Evolutionary conservation across 2,329 filamentous ascomycete genomes (phyloP), one percentile per base, ranked within the genome.

Genomic region (Tolypocladium ovalisporum): DNA sequence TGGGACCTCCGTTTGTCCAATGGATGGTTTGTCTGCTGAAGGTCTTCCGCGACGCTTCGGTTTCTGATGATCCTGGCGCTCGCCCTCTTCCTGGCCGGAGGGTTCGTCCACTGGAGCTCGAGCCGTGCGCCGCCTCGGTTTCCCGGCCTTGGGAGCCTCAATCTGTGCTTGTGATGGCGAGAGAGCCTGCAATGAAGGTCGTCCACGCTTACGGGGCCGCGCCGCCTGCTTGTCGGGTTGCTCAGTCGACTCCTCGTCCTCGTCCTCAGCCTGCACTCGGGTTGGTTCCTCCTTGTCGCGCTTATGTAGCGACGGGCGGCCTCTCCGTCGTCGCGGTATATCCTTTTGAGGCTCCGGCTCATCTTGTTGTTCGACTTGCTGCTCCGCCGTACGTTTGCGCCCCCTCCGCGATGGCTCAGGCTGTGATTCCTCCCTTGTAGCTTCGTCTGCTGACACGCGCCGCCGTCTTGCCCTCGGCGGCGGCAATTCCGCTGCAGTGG

Each of bases 401-500:
- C 47, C 59, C 8, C 60, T 51, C 55, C 58, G 54, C 29, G 29
- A 54, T 54, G 40, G 54, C 51, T 47, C 52, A 9, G 29, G 13
- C 53, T 36, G 61, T 54, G 56, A 55, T 54, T 49, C 64, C 29
- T 35, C 37, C 49, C 17, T 29, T 17, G 22, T 27, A 5, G n/a
- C 44, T 24, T 27, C 47, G 17, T 12, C n/a, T 13, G 27, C 3
- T 9, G 55, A 44, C 55, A 40, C 32, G n/a, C 52, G 52, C 12
- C 42, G 52, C 19, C 56, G 40, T 40, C 40, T 42, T 19, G 34
- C 40, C 19, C n/a, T 24, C 24, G 34, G 52, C 42, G 56, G 34
- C 35, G 24, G 49, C 72, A 73, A 63, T 70, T 71, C 44, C 67
- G 65, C 49, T 3, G 61, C 65, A 17, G 3, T 19, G 19, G 17